phyloP scores from a whole-genome alignment of 352 stramenopile genomes.

The Phytophthora hibernalis region DNA sequence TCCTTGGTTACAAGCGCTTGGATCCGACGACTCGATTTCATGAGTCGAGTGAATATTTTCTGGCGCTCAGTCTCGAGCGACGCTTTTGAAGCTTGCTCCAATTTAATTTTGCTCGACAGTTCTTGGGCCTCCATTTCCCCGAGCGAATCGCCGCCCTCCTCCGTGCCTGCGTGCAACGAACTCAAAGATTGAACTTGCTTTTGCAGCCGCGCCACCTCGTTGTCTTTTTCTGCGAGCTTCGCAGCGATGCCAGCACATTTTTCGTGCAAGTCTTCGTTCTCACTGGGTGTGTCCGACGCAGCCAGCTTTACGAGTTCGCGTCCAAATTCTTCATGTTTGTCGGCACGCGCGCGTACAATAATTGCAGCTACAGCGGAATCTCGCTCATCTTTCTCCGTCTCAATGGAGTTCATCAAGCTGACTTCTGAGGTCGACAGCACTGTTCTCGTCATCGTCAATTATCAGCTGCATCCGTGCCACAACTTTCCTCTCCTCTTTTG shows the following conservation, averaged over 20 bases:
- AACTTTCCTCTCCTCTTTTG: constrained; percentile 32
- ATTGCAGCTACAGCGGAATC: constrained; percentile 51
- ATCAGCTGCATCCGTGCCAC: constrained; percentile 24
- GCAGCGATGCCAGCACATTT: constrained; percentile 27
- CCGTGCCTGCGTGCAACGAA: constrained; percentile 2
- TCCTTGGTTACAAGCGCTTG: constrained; percentile 18
- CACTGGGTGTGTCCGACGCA: not conserved
- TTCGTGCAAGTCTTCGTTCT: constrained; percentile 19
- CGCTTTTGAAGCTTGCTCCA: constrained; percentile 25
- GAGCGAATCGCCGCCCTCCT: constrained; percentile 3
- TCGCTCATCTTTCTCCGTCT: constrained; percentile 27
- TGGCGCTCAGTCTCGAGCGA: constrained; percentile 27
- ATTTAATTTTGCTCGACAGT: constrained; percentile 27
- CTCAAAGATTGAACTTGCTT: constrained; percentile 25
- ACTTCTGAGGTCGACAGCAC: constrained; percentile 23
- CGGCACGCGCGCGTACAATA: constrained; percentile 2
- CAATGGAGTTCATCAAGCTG: constrained; percentile 38
- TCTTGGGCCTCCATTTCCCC: constrained; percentile 16
- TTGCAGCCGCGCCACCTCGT: constrained; percentile 16
- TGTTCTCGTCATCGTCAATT: constrained; percentile 24
- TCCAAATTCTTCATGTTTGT: constrained; percentile 5
- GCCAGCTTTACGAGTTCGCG: constrained; percentile 9
- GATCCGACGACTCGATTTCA: constrained; percentile 38
- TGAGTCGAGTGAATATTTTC: constrained; percentile 35
- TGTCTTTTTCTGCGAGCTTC: constrained; percentile 30